These are phyloP conservation scores for Torrubiellomyces zombiae DNA, from an alignment of 2,329 filamentous ascomycete species.

Conservation along the genomic window DNA sequence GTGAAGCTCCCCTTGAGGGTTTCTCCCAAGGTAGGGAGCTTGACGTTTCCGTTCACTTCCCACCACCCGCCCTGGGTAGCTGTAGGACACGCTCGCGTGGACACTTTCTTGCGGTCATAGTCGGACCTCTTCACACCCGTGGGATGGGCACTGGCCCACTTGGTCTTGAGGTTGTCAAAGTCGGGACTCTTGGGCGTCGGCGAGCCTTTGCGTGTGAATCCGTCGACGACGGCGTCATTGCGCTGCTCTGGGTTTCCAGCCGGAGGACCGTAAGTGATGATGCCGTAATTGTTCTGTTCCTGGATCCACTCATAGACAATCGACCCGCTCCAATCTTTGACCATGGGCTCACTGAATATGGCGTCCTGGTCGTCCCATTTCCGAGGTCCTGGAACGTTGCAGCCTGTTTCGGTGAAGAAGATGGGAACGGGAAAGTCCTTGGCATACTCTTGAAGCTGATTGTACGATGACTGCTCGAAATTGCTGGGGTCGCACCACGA, in stretches of 20 bases:
- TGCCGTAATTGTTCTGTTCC: slow-evolving; percentile 67
- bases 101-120: slow-evolving; percentile 45
- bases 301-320: slow-evolving; percentile 87
- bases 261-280: slow-evolving; percentile 57
- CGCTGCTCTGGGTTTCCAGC: slow-evolving; percentile 32
- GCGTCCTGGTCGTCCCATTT: slow-evolving; percentile 56
- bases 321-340: slow-evolving; percentile 51
- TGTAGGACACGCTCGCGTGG: slow-evolving; percentile 51
- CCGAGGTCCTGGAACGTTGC: slow-evolving; percentile 48
- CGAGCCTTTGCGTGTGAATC: slow-evolving; percentile 53
- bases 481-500: slow-evolving; percentile 52
- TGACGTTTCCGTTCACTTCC: slow-evolving; percentile 53
- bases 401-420: slow-evolving; percentile 81
- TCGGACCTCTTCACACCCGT: slow-evolving; percentile 48
- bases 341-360: slow-evolving; percentile 62
- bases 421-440: slow-evolving; percentile 64
- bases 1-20: slow-evolving; percentile 16
- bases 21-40: slow-evolving; percentile 53
- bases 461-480: slow-evolving; percentile 53
- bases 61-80: slow-evolving; percentile 63
- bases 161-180: slow-evolving; percentile 57
- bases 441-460: slow-evolving; percentile 47
- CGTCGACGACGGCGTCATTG: slow-evolving; percentile 41
- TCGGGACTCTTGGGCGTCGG: slow-evolving; percentile 61
- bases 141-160: slow-evolving; percentile 59